Conservation (phyloP, 192 early-diverging fungal species). For the Coemansia javaensis region DNA sequence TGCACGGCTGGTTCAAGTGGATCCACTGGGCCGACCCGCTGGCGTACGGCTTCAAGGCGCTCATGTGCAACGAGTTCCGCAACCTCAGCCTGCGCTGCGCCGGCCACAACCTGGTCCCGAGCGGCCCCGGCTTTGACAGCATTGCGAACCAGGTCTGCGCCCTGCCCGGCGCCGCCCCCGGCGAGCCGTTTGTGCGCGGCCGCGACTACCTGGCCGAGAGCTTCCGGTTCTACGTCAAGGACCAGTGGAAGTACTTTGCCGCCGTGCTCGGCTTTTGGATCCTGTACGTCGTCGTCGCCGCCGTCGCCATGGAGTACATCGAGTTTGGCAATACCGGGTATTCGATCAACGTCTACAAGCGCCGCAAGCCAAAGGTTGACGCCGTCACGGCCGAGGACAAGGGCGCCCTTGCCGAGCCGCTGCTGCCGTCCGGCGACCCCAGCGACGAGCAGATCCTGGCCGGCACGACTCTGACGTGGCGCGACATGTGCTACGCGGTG, state of each 20-base stretch:
- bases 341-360: slow-evolving; percentile 37
- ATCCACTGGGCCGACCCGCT: slow-evolving; percentile 69
- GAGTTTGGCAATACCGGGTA: slow-evolving; percentile 36
- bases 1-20: slow-evolving; percentile 61
- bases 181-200: slow-evolving; percentile 51
- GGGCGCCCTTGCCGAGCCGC: not conserved
- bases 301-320: slow-evolving; percentile 55
- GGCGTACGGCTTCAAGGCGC: slow-evolving; percentile 60
- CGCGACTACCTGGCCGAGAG: slow-evolving; percentile 53
- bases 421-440: slow-evolving; percentile 13
- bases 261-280: slow-evolving; percentile 42
- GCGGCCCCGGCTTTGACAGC: slow-evolving; percentile 27
- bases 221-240: slow-evolving; percentile 51
- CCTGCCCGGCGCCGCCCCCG: slow-evolving; percentile 53
- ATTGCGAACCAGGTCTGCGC: slow-evolving; percentile 57
- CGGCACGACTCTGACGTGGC: slow-evolving; percentile 60
- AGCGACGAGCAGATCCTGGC: slow-evolving; percentile 43
- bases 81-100: slow-evolving; percentile 28
- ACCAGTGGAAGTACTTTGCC: slow-evolving; percentile 60
- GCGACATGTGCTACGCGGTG: slow-evolving; percentile 64
- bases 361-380: slow-evolving; percentile 13
- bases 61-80: slow-evolving; percentile 58
- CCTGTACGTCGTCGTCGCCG: slow-evolving; percentile 29
- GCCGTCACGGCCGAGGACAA: slow-evolving; percentile 24
- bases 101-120: slow-evolving; percentile 34